Base-by-base conservation (phyloP, 1,284 basidiomycete genomes). In the Leccinum fallax region DNA sequence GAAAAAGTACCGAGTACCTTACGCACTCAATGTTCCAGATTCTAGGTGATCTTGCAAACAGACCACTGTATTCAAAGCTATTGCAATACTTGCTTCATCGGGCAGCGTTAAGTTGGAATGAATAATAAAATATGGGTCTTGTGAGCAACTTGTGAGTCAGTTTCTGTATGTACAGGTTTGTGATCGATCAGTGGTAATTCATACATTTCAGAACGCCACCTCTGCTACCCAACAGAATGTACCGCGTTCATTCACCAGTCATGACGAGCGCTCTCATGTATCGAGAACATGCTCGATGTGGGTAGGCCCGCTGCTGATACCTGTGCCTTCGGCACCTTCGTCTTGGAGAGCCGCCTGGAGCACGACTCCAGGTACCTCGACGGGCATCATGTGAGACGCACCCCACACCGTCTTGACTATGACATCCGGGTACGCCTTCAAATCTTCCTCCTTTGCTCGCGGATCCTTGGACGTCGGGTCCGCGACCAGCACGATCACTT, bases 391-490 rank as follows among this genome's bases (percentile, higher is more conserved):
- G 60, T 63, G 69, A 28, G 60, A 60, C 2, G 57, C 30, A 13
- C 62, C 69, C 56, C 28, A 66, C 8, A 63, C 49, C 8, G 55
- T 57, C 57, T 51, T 68, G 15, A 28, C 38, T 4, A 15, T 53
- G 8, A 71, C 59, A 28, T 60, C 57, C 0, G 62, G 51, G 24
- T 66, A 70, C 7, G 34, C 19, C 32, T 58, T 51, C 15, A 68
- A 0, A 2, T 61, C 49, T n/a, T 71, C 61, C 11, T 55, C 55
- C 6, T 43, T 55, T 24, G 56, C 53, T n/a, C 52, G 67, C 24
- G 40, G 34, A 19, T 43, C n/a, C n/a, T 11, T 11, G 40, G 11
- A 10, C n/a, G 40, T 4, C 3, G 65, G 67, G 26, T 71, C 69
- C 2, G 65, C 67, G 21, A 53, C 57, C 1, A 68, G 65, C 1